These are phyloP conservation scores for Galeopsis tetrahit DNA, from an alignment of 257 asterid species.

Conservation along the genomic window DNA sequence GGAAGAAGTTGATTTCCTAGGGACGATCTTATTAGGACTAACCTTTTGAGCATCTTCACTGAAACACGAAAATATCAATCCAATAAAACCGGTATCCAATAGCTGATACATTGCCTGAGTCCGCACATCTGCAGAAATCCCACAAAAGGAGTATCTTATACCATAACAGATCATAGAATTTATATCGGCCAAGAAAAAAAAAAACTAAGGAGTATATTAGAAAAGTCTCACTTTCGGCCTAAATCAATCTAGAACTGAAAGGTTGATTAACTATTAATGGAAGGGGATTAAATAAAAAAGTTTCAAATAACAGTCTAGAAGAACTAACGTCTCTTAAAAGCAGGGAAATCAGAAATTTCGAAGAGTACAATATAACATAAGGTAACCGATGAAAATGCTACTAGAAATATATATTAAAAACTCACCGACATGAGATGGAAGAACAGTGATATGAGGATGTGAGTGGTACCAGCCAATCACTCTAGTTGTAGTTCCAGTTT, in stretches of 20 bases:
- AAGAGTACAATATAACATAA: not conserved
- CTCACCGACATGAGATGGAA: constrained; percentile 99
- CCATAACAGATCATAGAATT: not conserved
- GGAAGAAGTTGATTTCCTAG: constrained; percentile 18
- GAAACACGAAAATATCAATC: constrained; percentile 96
- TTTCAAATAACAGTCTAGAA: constrained; percentile 1
- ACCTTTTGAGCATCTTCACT: constrained; percentile 99
- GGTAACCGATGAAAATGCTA: not conserved
- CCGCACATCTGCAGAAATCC: constrained; percentile 77
- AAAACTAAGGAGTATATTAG: not conserved
- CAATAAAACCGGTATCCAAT: constrained; percentile 96
- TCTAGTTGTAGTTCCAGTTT: constrained; percentile 84
- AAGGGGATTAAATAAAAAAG: not conserved
- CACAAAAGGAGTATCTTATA: constrained; percentile 24
- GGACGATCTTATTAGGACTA: constrained; percentile 26
- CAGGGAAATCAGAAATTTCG: not conserved
- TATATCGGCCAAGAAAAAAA: constrained; percentile 10
- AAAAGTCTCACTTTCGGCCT: not conserved
- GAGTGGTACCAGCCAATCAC: constrained; percentile 99
- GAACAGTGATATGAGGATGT: constrained; percentile 99
- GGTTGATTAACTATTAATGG: constrained; percentile 2
- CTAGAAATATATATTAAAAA: constrained; percentile 15
- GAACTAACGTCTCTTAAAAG: not conserved
- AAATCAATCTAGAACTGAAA: not conserved
- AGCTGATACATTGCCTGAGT: constrained; percentile 99